Percentiles rank a stretch among this genome's conserved stretches.
phyloP scores from a whole-genome alignment of 2,329 filamentous ascomycete species.

The Dothidotthia symphoricarpi region DNA sequence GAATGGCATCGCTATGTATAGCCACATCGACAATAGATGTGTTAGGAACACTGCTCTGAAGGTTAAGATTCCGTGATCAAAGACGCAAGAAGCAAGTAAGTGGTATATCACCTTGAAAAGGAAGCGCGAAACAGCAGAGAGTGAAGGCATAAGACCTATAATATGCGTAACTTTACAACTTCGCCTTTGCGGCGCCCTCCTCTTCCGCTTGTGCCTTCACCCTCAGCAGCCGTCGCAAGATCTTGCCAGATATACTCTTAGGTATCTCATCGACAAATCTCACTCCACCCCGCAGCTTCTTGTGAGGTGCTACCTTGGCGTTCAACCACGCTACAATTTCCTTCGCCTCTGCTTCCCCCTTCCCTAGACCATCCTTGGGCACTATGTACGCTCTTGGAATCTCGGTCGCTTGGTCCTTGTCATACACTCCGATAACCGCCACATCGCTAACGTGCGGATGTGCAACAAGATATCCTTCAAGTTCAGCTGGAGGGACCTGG shows the following conservation, averaged over 20 bases:
- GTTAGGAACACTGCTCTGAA: no score
- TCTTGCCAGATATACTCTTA: conserved; percentile 50
- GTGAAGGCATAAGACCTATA: no score
- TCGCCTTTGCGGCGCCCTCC: conserved; percentile 41
- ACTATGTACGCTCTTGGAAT: conserved; percentile 42
- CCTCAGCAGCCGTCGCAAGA: conserved; percentile 48
- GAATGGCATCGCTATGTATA: no score
- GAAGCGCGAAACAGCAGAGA: no score
- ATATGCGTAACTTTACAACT: no score
- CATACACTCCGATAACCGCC: conserved; percentile 48
- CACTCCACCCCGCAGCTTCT: conserved; percentile 48
- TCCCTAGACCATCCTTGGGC: conserved; percentile 30
- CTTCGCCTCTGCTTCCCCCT: conserved; percentile 30
- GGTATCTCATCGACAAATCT: conserved; percentile 50
- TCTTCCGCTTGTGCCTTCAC: conserved; percentile 44
- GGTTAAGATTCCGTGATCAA: no score
- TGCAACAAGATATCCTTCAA: conserved; percentile 46
- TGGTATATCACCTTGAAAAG: no score
- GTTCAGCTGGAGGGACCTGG: conserved; percentile 50
- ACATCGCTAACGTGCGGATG: conserved; percentile 47
- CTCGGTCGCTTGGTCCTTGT: conserved; percentile 49
- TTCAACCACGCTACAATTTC: conserved; percentile 47
- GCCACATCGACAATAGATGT: no score
- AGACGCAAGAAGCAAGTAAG: no score
- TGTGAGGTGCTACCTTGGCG: conserved; percentile 48